Conservation (phyloP, 2,329 filamentous ascomycete genomes). For the Sporothrix pallida region DNA sequence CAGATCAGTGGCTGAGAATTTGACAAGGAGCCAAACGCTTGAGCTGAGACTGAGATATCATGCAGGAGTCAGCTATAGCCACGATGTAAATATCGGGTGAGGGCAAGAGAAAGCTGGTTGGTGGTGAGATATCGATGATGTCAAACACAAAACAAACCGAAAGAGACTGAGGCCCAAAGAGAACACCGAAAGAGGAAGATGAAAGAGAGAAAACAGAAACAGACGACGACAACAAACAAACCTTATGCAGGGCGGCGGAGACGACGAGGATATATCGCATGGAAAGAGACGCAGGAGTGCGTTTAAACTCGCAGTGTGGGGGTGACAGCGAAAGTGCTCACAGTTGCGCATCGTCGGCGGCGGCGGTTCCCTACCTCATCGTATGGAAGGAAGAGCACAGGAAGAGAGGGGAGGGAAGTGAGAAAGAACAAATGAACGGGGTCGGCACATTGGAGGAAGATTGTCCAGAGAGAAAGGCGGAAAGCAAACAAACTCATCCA, state of each 20-base stretch:
- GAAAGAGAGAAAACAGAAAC: background rate
- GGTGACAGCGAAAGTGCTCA: background rate
- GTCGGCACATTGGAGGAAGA: background rate
- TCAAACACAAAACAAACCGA: constrained; percentile 5
- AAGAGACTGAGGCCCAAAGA: background rate
- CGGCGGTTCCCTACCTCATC: background rate
- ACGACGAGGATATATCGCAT: constrained; percentile 31
- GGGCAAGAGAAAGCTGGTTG: background rate
- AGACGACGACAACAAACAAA: constrained; percentile 9
- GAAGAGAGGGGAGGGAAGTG: background rate
- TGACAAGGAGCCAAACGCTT: constrained; percentile 18
- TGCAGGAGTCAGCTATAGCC: background rate
- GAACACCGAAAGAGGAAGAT: constrained; percentile 2
- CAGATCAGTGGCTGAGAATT: background rate
- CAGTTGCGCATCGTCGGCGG: constrained; percentile 1
- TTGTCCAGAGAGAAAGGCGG: background rate
- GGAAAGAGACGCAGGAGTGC: background rate
- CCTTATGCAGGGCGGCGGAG: constrained; percentile 31
- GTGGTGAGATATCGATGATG: background rate
- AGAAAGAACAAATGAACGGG: background rate
- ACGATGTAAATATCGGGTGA: background rate
- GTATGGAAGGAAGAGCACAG: background rate
- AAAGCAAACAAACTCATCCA: background rate
- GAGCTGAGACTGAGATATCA: background rate
- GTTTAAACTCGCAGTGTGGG: background rate